Base-by-base conservation (phyloP, 805 yeast genomes). In the Ogataea neopini region DNA sequence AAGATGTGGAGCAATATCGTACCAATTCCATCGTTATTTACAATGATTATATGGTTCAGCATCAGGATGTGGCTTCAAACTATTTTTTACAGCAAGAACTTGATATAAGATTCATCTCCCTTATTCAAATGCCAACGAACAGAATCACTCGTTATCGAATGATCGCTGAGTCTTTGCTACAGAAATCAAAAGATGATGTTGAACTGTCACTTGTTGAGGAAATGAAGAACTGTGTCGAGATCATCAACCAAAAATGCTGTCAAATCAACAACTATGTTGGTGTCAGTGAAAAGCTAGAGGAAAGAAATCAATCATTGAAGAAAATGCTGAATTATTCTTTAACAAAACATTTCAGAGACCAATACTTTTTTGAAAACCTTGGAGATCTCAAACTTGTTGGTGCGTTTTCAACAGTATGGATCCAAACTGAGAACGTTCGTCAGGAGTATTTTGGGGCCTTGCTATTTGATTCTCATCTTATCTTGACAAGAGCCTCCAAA, bases 81-180 rank as follows among this genome's bases (percentile, higher is more conserved):
- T 56, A 45, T 71, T 73, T 18, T 63, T 63, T 67, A 64, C 72
- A 77, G 50, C 70, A 73, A 4, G 54, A 53, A 2, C 55, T 71
- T 56, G 87, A 82, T 58, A 65, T 80, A 22, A 74, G 85, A 4
- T 78, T 82, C 42, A 56, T 61, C 26, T 80, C 85, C 0, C 67
- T 81, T 51, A 61, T 78, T 23, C 82, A 79, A 54, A 73, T 72
- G 60, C 86, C 87, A 3, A 67, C 79, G 9, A 62, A 74, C 34
- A 61, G 86, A 51, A 65, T 77, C 7, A 61, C 74, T 3, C 77
- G 79, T 52, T 80, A 81, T 56, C 69, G 73, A 45, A 63, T 81
- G 29, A 69, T 81, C n/a, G 52, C 78, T n/a, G 77, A 75, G 25
- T 64, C 76, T 1, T 52, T 76, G 33, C 44, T 60, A 7, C 67